Evolutionary conservation across 176 grass and related monocot genomes (phyloP).

Genomic region (Ensete ventricosum): DNA sequence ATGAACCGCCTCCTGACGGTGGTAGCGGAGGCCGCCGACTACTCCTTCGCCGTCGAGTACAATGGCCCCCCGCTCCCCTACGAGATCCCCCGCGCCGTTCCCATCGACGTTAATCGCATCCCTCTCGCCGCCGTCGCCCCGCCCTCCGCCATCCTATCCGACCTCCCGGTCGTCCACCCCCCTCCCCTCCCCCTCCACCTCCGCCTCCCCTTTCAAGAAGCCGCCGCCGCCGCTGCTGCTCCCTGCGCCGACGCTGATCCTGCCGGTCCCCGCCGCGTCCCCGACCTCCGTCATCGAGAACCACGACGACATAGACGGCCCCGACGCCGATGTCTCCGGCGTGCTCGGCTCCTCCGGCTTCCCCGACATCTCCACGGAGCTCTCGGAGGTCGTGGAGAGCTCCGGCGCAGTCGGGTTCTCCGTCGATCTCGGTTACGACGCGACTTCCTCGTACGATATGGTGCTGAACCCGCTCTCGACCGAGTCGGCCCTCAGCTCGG

Average conservation of each 20-base stretch:
- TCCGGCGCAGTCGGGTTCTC: conserved; percentile 29
- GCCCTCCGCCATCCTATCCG: conserved; percentile 23
- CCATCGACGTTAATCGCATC: conserved; percentile 9
- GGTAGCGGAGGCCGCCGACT: background rate
- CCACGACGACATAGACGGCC: conserved; percentile 34
- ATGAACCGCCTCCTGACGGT: background rate
- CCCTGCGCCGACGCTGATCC: conserved; percentile 3
- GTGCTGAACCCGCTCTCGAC: conserved; percentile 22
- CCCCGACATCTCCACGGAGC: conserved; percentile 63
- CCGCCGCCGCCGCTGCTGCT: conserved; percentile 7
- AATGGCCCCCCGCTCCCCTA: background rate
- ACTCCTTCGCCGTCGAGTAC: conserved; percentile 17
- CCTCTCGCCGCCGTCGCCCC: conserved; percentile 1
- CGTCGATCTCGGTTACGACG: conserved; percentile 22
- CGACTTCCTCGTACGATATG: background rate
- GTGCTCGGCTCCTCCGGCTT: conserved; percentile 7
- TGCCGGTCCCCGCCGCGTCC: conserved; percentile 22
- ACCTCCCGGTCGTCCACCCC: conserved; percentile 78
- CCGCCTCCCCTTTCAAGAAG: conserved; percentile 19
- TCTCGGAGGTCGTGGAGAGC: conserved; percentile 21
- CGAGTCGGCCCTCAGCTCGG: conserved; percentile 25
- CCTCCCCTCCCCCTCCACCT: conserved; percentile 49
- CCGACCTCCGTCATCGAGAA: conserved; percentile 96
- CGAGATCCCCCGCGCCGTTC: conserved; percentile 2
- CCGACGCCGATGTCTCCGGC: conserved; percentile 14